Base-by-base conservation (phyloP, 2,329 filamentous ascomycete genomes). In the Purpureocillium takamizusanense region DNA sequence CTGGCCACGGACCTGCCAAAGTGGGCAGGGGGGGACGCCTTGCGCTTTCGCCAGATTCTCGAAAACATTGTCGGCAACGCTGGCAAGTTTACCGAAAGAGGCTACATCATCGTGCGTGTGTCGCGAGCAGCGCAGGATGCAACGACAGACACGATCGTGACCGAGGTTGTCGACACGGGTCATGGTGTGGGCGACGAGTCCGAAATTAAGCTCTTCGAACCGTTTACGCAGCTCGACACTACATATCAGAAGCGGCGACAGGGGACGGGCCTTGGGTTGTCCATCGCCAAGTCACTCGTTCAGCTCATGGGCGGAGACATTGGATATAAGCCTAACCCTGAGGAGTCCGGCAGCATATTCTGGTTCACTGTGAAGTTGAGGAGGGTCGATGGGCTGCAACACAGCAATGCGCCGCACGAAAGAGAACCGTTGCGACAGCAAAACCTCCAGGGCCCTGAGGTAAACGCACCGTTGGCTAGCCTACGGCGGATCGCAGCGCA, bases 51-150 rank as follows among this genome's bases (percentile, higher is more conserved):
- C 8, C 76, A 81, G 45, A 70, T 80, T 13, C 50, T 80, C n/a
- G 73, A 79, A 45, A 81, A 81, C 44, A 60, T 81, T 4, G 57
- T 80, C 13, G 65, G 69, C 13, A 81, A 81, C 46, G 76, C 76
- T 1, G 66, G 68, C 32, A 81, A 81, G 44, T 80, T 80, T 46
- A 81, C 76, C 4, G 70, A 78, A 16, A 54, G 62, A 25, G 76
- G 76, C 1, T 64, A 63, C 40, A 65, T 80, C 27, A 57, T 60
- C 1, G 59, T 79, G 10, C 50, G 55, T 3, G 60, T 62, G 1
- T 60, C 57, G 1, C 54, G 70, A 7, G 40, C 62, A 2, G 45
- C 52, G 2, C 63, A 74, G 30, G 59, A 68, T 30, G 55, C 63
- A 2, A 57, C 56, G 7, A 55, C 52, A 2, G 75, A 65, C 42